These are phyloP conservation scores for Quercus parvula DNA, from an alignment of 306 rosid species.

Conservation along the genomic window DNA sequence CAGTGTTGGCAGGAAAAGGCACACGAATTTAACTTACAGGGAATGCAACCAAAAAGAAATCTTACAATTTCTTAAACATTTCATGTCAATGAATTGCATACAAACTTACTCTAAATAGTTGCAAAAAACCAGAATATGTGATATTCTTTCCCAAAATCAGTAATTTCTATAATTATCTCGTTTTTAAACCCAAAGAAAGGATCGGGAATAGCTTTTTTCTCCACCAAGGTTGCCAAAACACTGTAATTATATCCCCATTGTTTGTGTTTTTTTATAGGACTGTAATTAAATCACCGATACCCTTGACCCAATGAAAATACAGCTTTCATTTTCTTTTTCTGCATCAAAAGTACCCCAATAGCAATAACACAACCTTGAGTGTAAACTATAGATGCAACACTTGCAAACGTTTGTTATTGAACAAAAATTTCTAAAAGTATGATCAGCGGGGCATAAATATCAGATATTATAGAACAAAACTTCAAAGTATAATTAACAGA, in stretches of 20 bases:
- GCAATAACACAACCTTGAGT: no score
- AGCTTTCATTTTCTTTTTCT: no score
- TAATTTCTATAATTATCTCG: slow-evolving; percentile 68
- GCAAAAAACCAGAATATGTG: slow-evolving; percentile 91
- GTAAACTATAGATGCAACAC: no score
- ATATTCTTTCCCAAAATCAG: slow-evolving; percentile 83
- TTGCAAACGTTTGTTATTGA: no score
- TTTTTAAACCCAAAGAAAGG: slow-evolving; percentile 81
- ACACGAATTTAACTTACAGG: background rate
- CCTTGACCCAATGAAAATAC: no score
- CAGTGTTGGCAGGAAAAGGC: background rate
- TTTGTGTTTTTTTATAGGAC: no score
- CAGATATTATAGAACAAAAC: no score
- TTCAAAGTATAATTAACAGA: no score
- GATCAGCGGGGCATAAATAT: no score
- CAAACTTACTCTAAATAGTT: slow-evolving; percentile 72
- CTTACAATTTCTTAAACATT: background rate
- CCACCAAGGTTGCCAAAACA: slow-evolving; percentile 77
- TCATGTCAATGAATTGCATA: slow-evolving; percentile 12
- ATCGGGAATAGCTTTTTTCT: slow-evolving; percentile 71
- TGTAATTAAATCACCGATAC: no score
- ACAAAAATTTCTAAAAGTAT: no score
- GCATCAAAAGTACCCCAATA: no score
- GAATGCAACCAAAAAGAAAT: background rate
- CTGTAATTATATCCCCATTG: slow-evolving; percentile 36